Conservation (phyloP, 2,329 filamentous ascomycete genomes). For the Lachnellula arida region DNA sequence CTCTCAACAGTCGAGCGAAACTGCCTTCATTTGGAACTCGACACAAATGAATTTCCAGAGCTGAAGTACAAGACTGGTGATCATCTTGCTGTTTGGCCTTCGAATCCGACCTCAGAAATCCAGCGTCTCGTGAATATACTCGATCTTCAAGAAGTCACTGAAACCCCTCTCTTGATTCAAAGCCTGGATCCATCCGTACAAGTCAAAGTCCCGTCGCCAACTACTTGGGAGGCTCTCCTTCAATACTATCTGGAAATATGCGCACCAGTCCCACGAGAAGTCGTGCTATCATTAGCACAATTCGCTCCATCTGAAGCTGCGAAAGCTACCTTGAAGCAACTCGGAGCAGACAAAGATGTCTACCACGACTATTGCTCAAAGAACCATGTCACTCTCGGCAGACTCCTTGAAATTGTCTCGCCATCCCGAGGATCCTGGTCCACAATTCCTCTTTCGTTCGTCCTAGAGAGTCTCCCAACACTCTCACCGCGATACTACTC, state of each 20-base stretch:
- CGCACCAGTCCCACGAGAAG: conserved; percentile 37
- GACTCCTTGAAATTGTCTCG: conserved; percentile 8
- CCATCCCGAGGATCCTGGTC: conserved; percentile 26
- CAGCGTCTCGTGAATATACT: conserved; percentile 12
- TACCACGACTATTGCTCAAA: conserved; percentile 9
- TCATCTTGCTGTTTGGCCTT: conserved; percentile 23
- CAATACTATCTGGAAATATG: conserved; percentile 44
- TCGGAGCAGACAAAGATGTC: conserved; percentile 8
- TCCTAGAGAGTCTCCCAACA: conserved; percentile 50
- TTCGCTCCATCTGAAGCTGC: conserved; percentile 36
- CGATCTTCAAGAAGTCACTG: conserved; percentile 2
- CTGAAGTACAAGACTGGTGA: conserved; percentile 27
- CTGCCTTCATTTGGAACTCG: conserved; percentile 24
- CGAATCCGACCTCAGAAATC: conserved; percentile 18
- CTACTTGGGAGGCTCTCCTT: conserved; percentile 34
- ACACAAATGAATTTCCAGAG: conserved; percentile 13
- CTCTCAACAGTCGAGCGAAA: conserved; percentile 14
- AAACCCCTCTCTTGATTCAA: conserved; percentile 11
- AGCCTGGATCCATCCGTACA: conserved; percentile 5
- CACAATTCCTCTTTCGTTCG: conserved; percentile 47
- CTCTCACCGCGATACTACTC: conserved; percentile 59
- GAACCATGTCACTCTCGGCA: conserved; percentile 13
- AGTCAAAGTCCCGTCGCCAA: conserved; percentile 16
- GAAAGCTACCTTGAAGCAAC: conserved; percentile 3
- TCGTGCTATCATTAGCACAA: conserved; percentile 33